These are phyloP conservation scores for Juglanconis juglandina DNA, from an alignment of 2,329 filamentous ascomycete species.

Conservation along the genomic window DNA sequence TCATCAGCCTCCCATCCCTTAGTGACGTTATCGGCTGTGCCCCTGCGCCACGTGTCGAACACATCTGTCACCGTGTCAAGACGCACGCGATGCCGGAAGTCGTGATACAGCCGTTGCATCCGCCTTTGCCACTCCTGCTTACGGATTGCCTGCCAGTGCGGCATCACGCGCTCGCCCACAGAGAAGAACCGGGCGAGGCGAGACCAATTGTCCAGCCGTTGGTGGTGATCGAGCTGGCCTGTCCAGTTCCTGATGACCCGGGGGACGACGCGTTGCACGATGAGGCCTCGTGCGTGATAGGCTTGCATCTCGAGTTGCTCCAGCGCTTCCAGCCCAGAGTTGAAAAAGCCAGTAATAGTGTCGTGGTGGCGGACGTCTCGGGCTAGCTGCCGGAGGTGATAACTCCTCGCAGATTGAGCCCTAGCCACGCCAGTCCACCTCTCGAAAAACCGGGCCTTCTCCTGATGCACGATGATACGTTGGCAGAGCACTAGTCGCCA, in stretches of 20 bases:
- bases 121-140: constrained; percentile 21
- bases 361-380: constrained; percentile 17
- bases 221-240: constrained; percentile 3
- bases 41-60: constrained; percentile 24
- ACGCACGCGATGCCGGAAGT: constrained; percentile 25
- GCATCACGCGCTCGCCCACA: constrained; percentile 8
- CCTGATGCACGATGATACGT: constrained; percentile 13
- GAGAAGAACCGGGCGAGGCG: constrained; percentile 7
- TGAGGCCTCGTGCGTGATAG: constrained; percentile 12
- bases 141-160: constrained; percentile 14
- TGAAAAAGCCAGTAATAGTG: constrained; percentile 18
- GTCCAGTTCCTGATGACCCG: constrained; percentile 12
- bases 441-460: constrained; percentile 14
- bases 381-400: constrained; percentile 13
- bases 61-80: constrained; percentile 22
- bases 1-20: constrained; percentile 23
- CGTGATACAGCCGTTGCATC: constrained; percentile 22
- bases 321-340: constrained; percentile 13
- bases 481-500: constrained; percentile 14
- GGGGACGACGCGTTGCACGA: constrained; percentile 8
- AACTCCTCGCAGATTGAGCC: constrained; percentile 5
- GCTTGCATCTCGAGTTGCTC: constrained; percentile 15
- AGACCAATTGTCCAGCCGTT: constrained; percentile 11
- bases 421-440: constrained; percentile 9
- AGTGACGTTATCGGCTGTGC: constrained; percentile 21